A percentile compares a stretch with the other conserved stretches of the same genome.
Evolutionary conservation across 257 asterid genomes (phyloP).

Genomic region (Penstemon barbatus): DNA sequence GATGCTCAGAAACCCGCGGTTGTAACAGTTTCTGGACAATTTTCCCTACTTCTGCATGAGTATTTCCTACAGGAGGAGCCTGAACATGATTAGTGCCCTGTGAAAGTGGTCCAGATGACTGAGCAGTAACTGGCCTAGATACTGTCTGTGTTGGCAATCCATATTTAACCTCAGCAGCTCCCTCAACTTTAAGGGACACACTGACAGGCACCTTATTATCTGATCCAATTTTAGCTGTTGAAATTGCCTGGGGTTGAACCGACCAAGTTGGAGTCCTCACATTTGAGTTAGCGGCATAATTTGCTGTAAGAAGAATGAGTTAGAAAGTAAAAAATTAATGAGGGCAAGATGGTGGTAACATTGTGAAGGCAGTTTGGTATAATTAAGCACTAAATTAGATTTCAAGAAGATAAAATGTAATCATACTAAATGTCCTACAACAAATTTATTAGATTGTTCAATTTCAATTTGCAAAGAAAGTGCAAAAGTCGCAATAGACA

Average conservation of each 20-base stretch:
- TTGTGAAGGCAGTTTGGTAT: neutral
- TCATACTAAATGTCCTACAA: constrained; percentile 2
- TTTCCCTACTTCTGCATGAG: constrained; percentile 81
- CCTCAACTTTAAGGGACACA: constrained; percentile 56
- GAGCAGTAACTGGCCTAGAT: constrained; percentile 53
- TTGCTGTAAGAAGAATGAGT: constrained; percentile 45
- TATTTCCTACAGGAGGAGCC: constrained; percentile 42
- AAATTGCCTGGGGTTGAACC: constrained; percentile 58
- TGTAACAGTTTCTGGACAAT: constrained; percentile 71
- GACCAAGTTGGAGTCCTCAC: constrained; percentile 74
- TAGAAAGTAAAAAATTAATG: constrained; percentile 21
- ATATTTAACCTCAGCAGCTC: constrained; percentile 50
- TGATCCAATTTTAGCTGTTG: constrained; percentile 48
- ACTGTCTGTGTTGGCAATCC: constrained; percentile 50
- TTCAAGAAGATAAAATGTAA: constrained; percentile 15
- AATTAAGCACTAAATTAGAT: neutral
- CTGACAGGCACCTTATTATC: constrained; percentile 52
- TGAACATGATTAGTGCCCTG: constrained; percentile 50
- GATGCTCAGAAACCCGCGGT: constrained; percentile 54
- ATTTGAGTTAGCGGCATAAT: constrained; percentile 49
- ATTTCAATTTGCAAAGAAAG: constrained; percentile 14
- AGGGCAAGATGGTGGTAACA: constrained; percentile 19
- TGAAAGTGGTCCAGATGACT: constrained; percentile 46
- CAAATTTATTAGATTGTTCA: neutral
- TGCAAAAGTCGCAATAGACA: neutral